Percentiles rank a stretch among this genome's conserved stretches.
phyloP scores from a whole-genome alignment of 768 basidiomycete genomes.

The Pisolithus marmoratus region DNA sequence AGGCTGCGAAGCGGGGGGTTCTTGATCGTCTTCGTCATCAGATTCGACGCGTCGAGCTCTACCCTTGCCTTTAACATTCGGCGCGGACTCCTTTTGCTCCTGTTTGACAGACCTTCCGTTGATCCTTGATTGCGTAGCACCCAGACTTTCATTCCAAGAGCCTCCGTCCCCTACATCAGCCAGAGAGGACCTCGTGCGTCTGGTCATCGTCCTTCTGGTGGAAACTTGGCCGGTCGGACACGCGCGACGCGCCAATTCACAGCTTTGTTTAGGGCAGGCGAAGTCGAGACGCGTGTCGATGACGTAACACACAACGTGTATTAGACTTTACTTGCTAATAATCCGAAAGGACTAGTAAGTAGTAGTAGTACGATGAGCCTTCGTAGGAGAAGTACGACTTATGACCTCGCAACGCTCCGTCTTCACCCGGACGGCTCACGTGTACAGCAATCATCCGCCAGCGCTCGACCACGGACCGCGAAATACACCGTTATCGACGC shows the following conservation, averaged over 20 bases:
- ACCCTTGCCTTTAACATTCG: slow-evolving; percentile 26
- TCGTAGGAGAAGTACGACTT: slow-evolving; percentile 46
- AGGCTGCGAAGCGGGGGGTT: background rate
- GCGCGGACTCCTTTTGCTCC: slow-evolving; percentile 32
- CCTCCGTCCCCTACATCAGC: slow-evolving; percentile 10
- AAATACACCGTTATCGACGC: slow-evolving; percentile 36
- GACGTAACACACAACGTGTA: background rate
- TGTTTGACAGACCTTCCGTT: slow-evolving; percentile 21
- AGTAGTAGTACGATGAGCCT: slow-evolving; percentile 21
- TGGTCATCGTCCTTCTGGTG: slow-evolving; percentile 15
- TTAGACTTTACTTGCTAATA: background rate
- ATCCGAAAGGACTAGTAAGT: background rate
- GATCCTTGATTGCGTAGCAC: background rate
- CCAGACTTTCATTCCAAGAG: slow-evolving; percentile 28
- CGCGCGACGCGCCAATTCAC: slow-evolving; percentile 14
- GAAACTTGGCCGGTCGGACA: background rate
- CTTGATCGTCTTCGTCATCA: slow-evolving; percentile 1
- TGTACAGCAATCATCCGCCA: slow-evolving; percentile 41
- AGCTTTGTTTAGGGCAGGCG: slow-evolving; percentile 16
- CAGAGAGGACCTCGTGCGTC: slow-evolving; percentile 20
- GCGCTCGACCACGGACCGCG: slow-evolving; percentile 30
- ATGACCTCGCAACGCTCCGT: slow-evolving; percentile 60
- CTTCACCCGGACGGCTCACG: slow-evolving; percentile 61
- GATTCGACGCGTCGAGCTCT: slow-evolving; percentile 16
- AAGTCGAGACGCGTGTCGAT: slow-evolving; percentile 5